Evolutionary conservation across 345 rosid species (phyloP).

Genomic region (Passiflora organensis): DNA sequence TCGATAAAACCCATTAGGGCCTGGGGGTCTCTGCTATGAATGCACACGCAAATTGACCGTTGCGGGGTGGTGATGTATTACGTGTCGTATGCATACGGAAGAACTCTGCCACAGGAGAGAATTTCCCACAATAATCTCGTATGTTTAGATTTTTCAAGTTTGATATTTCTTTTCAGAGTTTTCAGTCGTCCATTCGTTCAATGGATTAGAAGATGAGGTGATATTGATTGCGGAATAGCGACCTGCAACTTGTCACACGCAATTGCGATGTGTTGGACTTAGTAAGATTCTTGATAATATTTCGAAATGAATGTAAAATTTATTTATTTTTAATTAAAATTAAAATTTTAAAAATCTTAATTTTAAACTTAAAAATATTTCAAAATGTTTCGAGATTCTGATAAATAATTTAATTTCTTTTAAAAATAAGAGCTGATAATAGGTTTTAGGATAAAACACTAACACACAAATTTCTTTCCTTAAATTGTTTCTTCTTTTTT

Average conservation of each 20-base stretch:
- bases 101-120: background rate
- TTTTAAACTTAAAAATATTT: too few relatives aligned
- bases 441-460: too few relatives aligned
- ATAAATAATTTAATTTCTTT: too few relatives aligned
- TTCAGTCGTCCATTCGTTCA: background rate
- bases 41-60: background rate
- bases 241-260: background rate
- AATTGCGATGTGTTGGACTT: background rate
- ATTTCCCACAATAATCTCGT: background rate
- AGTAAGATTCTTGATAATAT: background rate
- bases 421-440: too few relatives aligned
- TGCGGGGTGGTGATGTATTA: background rate
- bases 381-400: too few relatives aligned
- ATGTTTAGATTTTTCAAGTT: background rate
- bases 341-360: too few relatives aligned
- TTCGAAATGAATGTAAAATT: background rate
- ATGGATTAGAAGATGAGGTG: conserved; percentile 2
- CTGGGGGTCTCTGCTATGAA: too few relatives aligned
- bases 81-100: background rate
- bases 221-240: background rate
- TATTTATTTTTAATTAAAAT: background rate
- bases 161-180: background rate
- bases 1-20: too few relatives aligned
- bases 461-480: too few relatives aligned
- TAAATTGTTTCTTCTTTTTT: too few relatives aligned